phyloP scores from a whole-genome alignment of 768 basidiomycete species.

The Mycena belliarum region DNA sequence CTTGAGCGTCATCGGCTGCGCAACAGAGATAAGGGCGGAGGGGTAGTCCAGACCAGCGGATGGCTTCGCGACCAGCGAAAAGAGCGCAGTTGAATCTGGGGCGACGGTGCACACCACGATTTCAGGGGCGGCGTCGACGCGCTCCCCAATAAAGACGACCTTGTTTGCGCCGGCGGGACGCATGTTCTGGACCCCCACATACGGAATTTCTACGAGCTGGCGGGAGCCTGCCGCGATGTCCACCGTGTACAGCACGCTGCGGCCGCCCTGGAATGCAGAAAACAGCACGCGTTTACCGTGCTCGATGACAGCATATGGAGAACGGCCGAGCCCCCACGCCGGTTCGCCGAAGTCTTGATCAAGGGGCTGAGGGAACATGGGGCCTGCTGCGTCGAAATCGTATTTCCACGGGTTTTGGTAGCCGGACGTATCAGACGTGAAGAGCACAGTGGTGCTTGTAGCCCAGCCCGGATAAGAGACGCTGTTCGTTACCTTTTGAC shows the following conservation, averaged over 20 bases:
- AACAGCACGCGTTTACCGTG: conserved; percentile 37
- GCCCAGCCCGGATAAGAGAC: conserved; percentile 65
- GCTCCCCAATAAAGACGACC: conserved; percentile 47
- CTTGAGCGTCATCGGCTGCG: conserved; percentile 48
- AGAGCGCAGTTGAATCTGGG: conserved; percentile 20
- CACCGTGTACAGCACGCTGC: conserved; percentile 40
- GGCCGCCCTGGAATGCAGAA: conserved; percentile 42
- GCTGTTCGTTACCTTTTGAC: conserved; percentile 47
- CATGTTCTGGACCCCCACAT: conserved; percentile 41
- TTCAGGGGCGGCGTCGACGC: conserved; percentile 37
- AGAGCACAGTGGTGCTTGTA: conserved; percentile 55
- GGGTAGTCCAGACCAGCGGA: conserved; percentile 27
- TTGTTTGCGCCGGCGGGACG: conserved; percentile 32
- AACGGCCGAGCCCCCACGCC: conserved; percentile 54
- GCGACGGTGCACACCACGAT: conserved; percentile 39
- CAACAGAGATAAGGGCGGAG: conserved; percentile 44
- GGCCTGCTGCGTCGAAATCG: conserved; percentile 32
- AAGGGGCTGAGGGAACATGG: conserved; percentile 47
- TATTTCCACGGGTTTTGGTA: conserved; percentile 71
- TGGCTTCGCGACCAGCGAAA: conserved; percentile 23
- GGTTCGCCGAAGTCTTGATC: conserved; percentile 60
- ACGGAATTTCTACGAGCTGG: conserved; percentile 41
- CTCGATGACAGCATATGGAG: conserved; percentile 50
- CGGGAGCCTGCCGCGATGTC: conserved; percentile 33
- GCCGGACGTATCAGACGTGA: conserved; percentile 65